phyloP scores from a whole-genome alignment of 257 asterid species.

The Gardenia jasminoides region DNA sequence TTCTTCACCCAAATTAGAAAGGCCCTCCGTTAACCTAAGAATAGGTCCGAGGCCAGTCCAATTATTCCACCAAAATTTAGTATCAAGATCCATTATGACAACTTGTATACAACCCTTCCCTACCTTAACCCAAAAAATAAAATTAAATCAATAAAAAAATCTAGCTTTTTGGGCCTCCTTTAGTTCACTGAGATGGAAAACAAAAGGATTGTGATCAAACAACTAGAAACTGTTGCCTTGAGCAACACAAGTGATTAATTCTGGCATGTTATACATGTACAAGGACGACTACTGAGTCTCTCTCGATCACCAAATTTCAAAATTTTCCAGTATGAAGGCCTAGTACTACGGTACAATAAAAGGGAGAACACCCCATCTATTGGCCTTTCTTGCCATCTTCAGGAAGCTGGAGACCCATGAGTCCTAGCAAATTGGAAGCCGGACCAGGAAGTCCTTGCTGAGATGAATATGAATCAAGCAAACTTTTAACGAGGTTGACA shows the following conservation, averaged over 20 bases:
- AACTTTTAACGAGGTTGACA: conserved; percentile 79
- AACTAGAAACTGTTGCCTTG: too few species aligned
- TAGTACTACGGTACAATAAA: neutral
- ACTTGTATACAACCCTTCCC: too few species aligned
- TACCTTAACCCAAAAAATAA: too few species aligned
- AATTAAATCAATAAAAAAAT: too few species aligned
- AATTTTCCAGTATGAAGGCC: neutral
- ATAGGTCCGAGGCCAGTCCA: too few species aligned
- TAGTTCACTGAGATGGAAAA: too few species aligned
- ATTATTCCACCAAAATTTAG: too few species aligned
- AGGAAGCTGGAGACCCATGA: conserved; percentile 82
- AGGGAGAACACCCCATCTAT: conserved; percentile 15
- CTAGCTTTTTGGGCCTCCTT: too few species aligned
- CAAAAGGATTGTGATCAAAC: too few species aligned
- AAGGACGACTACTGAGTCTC: neutral
- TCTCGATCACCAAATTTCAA: neutral
- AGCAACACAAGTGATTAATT: neutral
- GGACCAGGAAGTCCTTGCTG: conserved; percentile 96
- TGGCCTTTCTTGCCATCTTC: conserved; percentile 59
- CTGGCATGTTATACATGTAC: neutral
- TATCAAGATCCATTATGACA: too few species aligned
- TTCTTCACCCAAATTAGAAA: too few species aligned
- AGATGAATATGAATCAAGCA: conserved; percentile 77
- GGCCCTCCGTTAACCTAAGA: too few species aligned
- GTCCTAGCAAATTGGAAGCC: conserved; percentile 87